Base-by-base conservation (phyloP, 805 yeast species). In the Hanseniaspora vineae region DNA sequence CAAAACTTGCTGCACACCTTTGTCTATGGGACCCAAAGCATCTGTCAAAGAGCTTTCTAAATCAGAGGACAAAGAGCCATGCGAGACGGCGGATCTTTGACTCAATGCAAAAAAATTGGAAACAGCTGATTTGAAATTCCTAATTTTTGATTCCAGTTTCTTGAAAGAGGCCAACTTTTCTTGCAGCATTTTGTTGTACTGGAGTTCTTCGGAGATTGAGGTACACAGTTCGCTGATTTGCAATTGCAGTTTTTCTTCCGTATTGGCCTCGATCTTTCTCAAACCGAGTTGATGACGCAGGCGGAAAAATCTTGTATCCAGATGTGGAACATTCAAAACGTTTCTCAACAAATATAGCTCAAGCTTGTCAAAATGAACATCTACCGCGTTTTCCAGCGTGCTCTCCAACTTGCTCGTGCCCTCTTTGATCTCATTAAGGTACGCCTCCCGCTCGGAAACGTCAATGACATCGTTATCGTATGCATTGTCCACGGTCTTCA, bases 351-450 rank as follows among this genome's bases (percentile, higher is more conserved):
- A 75, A 62, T 89, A 89, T 33, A 87, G 66, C 64, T 89, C 97
- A 55, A 85, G 79, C 60, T 81, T 81, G 61, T 89, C 97, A 60
- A 86, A 88, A 59, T 84, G 84, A 54, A 72, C 72, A 64, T 88
- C 95, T 11, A 88, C 82, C 0, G 80, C 73, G 51, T 77, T 75
- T 57, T 84, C 95, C 48, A 89, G 57, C 20, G 84, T 61, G 0
- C 88, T 77, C 56, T 88, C 96, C 40, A 88, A 65, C 58, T 81
- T 78, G 0, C 87, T 92, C 0, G 90, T 80, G 0, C 96, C 96
- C n/a, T 74, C 56, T 51, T 75, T 77, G 2, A 87, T 78, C 51
- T 84, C 94, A 17, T 49, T 52, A 1, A 62, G 47, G 31, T 49
- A 49, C 46, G 56, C 56, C 23, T 58, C 60, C 2, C 54, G 60